A percentile compares a stretch with the other conserved stretches of the same genome.
Evolutionary conservation across 2,329 filamentous ascomycete species (phyloP).

Genomic region (Pseudonectria buxi): DNA sequence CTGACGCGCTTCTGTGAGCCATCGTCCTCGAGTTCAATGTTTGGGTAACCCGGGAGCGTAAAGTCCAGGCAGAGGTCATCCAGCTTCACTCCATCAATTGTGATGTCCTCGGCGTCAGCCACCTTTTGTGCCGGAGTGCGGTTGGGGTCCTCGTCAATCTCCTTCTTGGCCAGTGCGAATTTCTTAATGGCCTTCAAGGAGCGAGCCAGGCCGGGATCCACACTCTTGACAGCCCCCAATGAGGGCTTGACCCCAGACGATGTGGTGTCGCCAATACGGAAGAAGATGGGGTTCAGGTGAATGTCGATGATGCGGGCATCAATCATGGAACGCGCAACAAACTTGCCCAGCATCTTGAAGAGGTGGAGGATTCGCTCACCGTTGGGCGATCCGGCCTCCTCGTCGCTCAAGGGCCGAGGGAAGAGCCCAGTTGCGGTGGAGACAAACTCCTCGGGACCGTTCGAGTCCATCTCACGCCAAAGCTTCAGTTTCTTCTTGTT

Average conservation of each 20-base stretch:
- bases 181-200: constrained; percentile 83
- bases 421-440: constrained; percentile 82
- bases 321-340: constrained; percentile 95
- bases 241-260: constrained; percentile 66
- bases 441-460: constrained; percentile 69
- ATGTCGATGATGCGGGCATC: constrained; percentile 97
- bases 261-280: constrained; percentile 74
- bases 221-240: constrained; percentile 79
- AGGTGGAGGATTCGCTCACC: constrained; percentile 83
- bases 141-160: constrained; percentile 64
- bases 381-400: constrained; percentile 65
- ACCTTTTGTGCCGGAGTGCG: constrained; percentile 66
- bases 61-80: constrained; percentile 92
- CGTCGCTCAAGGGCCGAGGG: constrained; percentile 79
- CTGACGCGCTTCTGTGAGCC: constrained; percentile 72
- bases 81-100: constrained; percentile 67
- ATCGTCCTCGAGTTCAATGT: constrained; percentile 72
- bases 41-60: constrained; percentile 83
- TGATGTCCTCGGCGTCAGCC: constrained; percentile 59
- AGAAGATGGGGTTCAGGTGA: constrained; percentile 95
- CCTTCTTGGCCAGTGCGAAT: constrained; percentile 76
- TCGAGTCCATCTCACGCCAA: constrained; percentile 85
- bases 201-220: constrained; percentile 78
- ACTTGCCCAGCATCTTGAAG: constrained; percentile 92
- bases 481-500: constrained; percentile 95